Conservation (phyloP, 805 yeast genomes). For the Hanseniaspora occidentalis region DNA sequence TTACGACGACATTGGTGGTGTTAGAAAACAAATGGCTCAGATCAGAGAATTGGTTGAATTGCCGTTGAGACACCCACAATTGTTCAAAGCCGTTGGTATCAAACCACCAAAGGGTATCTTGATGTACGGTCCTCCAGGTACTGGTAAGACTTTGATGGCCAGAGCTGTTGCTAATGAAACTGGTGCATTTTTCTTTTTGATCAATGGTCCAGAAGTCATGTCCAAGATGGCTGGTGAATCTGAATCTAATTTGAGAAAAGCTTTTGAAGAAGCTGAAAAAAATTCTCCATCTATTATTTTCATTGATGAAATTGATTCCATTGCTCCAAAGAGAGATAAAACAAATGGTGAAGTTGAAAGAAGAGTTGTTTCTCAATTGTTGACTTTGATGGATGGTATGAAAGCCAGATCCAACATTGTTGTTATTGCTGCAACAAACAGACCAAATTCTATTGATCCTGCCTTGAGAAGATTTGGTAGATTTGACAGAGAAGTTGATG, state of each 20-base stretch:
- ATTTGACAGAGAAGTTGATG: constrained; percentile 81
- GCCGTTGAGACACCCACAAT: constrained; percentile 96
- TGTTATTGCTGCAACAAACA: constrained; percentile 92
- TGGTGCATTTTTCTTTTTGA: constrained; percentile 95
- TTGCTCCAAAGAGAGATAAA: constrained; percentile 99
- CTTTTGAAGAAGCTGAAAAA: constrained; percentile 98
- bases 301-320: constrained; percentile 97
- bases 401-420: constrained; percentile 97
- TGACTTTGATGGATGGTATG: constrained; percentile 99
- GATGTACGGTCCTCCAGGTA: constrained; percentile 99
- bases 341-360: constrained; percentile 99
- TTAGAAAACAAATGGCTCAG: constrained; percentile 99
- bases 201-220: constrained; percentile 99
- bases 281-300: constrained; percentile 96
- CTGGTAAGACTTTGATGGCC: constrained; percentile 98
- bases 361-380: constrained; percentile 94
- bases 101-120: constrained; percentile 97
- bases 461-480: constrained; percentile 84
- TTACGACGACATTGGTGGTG: constrained; percentile 97
- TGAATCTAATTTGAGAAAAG: constrained; percentile 92
- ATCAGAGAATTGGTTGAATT: constrained; percentile 96
- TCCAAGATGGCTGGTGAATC: constrained; percentile 99
- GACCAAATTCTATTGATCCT: constrained; percentile 65
- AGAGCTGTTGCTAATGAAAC: constrained; percentile 99
- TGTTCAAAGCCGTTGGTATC: constrained; percentile 95